Conservation (phyloP, 345 rosid genomes). For the Pseudoturritis turrita region DNA sequence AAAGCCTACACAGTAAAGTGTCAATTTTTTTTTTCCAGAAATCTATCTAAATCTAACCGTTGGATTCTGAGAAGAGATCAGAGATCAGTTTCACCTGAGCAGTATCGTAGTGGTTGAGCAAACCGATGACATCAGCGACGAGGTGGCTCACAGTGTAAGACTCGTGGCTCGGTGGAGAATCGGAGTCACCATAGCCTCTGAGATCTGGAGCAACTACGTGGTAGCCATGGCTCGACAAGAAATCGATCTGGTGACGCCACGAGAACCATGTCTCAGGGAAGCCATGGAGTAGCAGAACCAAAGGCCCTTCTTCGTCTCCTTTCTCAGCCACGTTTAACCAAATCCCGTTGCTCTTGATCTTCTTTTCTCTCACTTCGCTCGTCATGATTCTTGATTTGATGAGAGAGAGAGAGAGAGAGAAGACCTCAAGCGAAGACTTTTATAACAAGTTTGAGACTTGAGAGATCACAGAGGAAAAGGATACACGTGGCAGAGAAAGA, state of each 20-base stretch:
- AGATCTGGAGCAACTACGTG: conserved; percentile 66
- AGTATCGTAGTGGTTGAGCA: conserved; percentile 46
- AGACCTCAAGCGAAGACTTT: not conserved
- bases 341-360: conserved; percentile 48
- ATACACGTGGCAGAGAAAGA: not conserved
- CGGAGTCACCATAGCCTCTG: conserved; percentile 61
- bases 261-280: conserved; percentile 78
- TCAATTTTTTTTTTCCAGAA: not conserved
- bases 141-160: conserved; percentile 53
- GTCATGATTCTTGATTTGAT: conserved; percentile 15
- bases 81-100: conserved; percentile 38
- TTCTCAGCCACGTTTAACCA: conserved; percentile 51
- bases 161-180: conserved; percentile 40
- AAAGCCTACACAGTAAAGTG: conserved; percentile 39
- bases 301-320: conserved; percentile 46
- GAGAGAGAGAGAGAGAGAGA: not conserved
- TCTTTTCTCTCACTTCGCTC: conserved; percentile 35
- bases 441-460: not conserved
- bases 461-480: not conserved
- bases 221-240: conserved; percentile 52
- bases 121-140: conserved; percentile 50
- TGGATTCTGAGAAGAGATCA: not conserved
- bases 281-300: conserved; percentile 60
- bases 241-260: conserved; percentile 66
- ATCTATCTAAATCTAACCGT: not conserved